Conservation (phyloP, 148 eudicot species). For the Cornus florida region DNA sequence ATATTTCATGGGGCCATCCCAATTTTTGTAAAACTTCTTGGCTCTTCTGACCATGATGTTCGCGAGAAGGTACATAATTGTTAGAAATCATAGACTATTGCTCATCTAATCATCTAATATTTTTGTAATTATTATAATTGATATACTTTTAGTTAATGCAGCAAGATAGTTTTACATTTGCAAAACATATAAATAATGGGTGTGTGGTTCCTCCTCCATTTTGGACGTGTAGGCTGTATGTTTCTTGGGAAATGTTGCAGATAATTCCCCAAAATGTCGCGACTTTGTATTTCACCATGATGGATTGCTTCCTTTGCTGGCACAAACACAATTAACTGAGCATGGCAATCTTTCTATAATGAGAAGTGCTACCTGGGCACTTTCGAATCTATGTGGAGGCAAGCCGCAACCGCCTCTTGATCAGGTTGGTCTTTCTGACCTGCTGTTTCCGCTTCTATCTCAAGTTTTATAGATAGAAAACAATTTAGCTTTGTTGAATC, state of each 20-base stretch:
- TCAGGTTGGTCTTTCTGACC: conserved; percentile 25
- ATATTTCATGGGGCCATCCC: conserved; percentile 52
- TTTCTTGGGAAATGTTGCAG: conserved; percentile 64
- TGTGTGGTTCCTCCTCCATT: not conserved
- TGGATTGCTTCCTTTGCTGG: conserved; percentile 45
- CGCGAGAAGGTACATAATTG: conserved; percentile 40
- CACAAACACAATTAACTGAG: conserved; percentile 32
- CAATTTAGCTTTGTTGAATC: too few species aligned
- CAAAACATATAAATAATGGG: not conserved
- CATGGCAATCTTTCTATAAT: conserved; percentile 51
- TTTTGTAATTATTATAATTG: too few species aligned
- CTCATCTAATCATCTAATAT: not conserved
- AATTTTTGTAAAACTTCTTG: conserved; percentile 43
- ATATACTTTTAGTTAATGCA: too few species aligned
- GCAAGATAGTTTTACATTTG: not conserved
- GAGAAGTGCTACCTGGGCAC: conserved; percentile 62
- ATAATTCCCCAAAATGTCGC: conserved; percentile 56
- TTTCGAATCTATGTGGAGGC: conserved; percentile 53
- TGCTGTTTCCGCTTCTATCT: not conserved
- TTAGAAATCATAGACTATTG: not conserved
- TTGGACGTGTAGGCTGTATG: conserved; percentile 45
- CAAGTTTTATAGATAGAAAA: too few species aligned
- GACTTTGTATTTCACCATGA: conserved; percentile 53
- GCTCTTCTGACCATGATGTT: conserved; percentile 40
- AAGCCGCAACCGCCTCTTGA: conserved; percentile 53